Percentiles rank a stretch among this genome's conserved stretches.
Evolutionary conservation across 2,329 filamentous ascomycete genomes (phyloP).

Genomic region (Samsoniella hepiali): DNA sequence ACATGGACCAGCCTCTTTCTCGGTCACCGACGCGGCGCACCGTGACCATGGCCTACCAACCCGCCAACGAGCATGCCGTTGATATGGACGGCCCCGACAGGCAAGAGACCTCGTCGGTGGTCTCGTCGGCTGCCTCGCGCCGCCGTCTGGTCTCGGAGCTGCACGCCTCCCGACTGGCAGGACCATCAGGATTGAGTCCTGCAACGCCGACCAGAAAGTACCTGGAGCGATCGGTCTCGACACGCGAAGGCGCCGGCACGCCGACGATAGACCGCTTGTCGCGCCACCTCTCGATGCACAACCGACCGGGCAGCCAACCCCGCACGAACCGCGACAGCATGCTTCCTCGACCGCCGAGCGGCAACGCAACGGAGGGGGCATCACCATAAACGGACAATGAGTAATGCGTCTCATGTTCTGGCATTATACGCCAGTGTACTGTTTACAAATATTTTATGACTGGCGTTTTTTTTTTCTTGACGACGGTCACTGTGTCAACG

Average conservation of each 20-base stretch:
- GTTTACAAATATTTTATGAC: neutral
- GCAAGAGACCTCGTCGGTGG: slow-evolving; percentile 32
- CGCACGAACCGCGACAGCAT: slow-evolving; percentile 44
- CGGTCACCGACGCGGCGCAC: slow-evolving; percentile 53
- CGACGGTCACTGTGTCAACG: slow-evolving; percentile 5
- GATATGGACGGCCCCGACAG: slow-evolving; percentile 31
- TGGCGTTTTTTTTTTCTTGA: neutral
- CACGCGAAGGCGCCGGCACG: slow-evolving; percentile 17
- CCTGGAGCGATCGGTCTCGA: slow-evolving; percentile 15
- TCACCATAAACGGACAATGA: neutral
- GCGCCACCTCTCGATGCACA: slow-evolving; percentile 28
- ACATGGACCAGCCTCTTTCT: slow-evolving; percentile 52
- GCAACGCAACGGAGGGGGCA: neutral
- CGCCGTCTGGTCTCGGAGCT: slow-evolving; percentile 50
- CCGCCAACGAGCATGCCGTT: slow-evolving; percentile 28
- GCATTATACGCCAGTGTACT: slow-evolving; percentile 4
- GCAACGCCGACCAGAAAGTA: slow-evolving; percentile 12
- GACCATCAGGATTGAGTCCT: slow-evolving; percentile 25
- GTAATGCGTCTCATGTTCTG: neutral
- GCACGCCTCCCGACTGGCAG: slow-evolving; percentile 43
- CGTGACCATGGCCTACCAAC: slow-evolving; percentile 47
- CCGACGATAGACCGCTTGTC: slow-evolving; percentile 32
- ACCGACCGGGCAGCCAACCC: slow-evolving; percentile 41
- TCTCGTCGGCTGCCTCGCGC: slow-evolving; percentile 49
- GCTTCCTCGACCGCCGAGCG: slow-evolving; percentile 44